Conservation (phyloP, 2,329 filamentous ascomycete species). For the Cladophialophora yegresii region DNA sequence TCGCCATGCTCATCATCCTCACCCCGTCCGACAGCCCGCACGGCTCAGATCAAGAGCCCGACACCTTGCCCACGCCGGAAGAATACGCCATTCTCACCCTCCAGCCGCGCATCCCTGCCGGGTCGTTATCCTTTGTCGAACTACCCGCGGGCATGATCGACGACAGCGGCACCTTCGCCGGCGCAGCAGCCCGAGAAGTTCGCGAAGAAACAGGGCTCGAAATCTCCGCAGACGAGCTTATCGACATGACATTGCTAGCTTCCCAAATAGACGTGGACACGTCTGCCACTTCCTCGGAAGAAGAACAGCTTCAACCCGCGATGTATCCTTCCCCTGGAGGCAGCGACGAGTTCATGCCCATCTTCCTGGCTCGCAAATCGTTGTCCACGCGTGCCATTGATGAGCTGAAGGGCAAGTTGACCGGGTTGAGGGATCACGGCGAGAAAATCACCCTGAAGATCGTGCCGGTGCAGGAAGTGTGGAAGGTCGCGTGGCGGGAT, state of each 20-base stretch:
- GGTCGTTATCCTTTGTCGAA: slow-evolving; percentile 57
- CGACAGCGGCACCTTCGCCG: slow-evolving; percentile 55
- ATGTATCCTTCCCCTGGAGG: slow-evolving; percentile 59
- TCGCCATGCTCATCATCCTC: slow-evolving; percentile 59
- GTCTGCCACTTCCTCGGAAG: slow-evolving; percentile 6
- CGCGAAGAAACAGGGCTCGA: slow-evolving; percentile 59
- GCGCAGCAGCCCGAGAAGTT: slow-evolving; percentile 60
- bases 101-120: slow-evolving; percentile 60
- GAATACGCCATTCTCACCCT: slow-evolving; percentile 58
- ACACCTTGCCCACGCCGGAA: slow-evolving; percentile 39
- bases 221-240: slow-evolving; percentile 53
- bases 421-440: slow-evolving; percentile 55
- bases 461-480: slow-evolving; percentile 54
- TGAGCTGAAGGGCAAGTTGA: slow-evolving; percentile 55
- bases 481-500: slow-evolving; percentile 58
- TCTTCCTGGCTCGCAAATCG: slow-evolving; percentile 59
- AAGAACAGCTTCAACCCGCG: slow-evolving; percentile 48
- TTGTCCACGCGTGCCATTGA: slow-evolving; percentile 53
- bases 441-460: slow-evolving; percentile 63
- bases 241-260: slow-evolving; percentile 58
- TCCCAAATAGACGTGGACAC: neutral
- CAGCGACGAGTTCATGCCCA: slow-evolving; percentile 61
- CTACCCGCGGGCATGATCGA: slow-evolving; percentile 65
- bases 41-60: slow-evolving; percentile 18
- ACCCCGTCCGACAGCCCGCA: slow-evolving; percentile 48